phyloP scores from a whole-genome alignment of 2,329 filamentous ascomycete genomes.

The Colletotrichum liriopes region DNA sequence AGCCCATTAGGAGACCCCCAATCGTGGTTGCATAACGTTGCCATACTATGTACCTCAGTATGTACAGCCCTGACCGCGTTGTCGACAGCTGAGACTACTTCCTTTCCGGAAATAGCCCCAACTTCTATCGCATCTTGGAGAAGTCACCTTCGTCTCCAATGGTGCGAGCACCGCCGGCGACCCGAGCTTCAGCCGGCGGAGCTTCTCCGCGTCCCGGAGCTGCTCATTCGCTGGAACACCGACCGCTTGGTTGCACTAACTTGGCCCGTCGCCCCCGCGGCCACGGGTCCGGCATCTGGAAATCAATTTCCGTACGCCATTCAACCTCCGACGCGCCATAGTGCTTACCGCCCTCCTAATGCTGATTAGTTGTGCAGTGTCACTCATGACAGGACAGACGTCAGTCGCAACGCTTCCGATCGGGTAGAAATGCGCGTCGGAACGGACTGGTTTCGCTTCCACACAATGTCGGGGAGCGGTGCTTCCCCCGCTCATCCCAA shows the following conservation, averaged over 20 bases:
- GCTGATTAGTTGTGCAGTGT: background rate
- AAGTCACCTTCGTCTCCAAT: background rate
- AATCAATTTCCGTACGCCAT: constrained; percentile 1
- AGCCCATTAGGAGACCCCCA: background rate
- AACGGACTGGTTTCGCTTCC: background rate
- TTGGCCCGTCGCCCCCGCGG: background rate
- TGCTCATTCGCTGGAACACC: background rate
- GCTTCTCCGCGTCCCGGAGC: constrained; percentile 1
- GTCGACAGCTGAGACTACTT: background rate
- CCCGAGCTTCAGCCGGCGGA: constrained; percentile 11
- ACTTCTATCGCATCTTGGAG: background rate
- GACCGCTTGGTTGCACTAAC: background rate
- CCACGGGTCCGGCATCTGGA: background rate
- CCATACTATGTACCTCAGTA: background rate
- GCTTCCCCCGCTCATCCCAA: background rate
- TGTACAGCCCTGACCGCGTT: background rate
- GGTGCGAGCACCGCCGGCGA: background rate
- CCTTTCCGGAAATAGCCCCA: background rate
- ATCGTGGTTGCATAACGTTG: background rate
- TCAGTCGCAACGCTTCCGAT: background rate
- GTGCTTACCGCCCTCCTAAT: background rate
- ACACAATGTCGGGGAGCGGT: background rate
- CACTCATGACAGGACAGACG: background rate
- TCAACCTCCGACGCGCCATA: background rate
- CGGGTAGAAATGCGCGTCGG: background rate